These are phyloP conservation scores for Talaromyces amestolkiae DNA, from an alignment of 2,329 filamentous ascomycete species.

Conservation along the genomic window DNA sequence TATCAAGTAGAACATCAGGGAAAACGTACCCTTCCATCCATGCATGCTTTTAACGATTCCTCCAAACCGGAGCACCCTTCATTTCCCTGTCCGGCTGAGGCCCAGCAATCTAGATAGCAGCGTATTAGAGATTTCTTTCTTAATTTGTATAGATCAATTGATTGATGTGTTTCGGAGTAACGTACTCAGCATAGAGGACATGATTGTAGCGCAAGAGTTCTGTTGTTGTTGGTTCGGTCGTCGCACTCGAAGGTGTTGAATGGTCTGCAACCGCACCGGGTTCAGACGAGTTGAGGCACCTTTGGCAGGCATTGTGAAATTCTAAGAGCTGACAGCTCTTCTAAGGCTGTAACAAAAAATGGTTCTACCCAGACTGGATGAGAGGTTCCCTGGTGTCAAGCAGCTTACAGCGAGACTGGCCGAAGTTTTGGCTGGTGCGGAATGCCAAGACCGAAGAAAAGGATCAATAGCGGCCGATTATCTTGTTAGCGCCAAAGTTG, in stretches of 20 bases:
- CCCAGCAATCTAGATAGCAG: slow-evolving; percentile 44
- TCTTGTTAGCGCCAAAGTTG: background rate
- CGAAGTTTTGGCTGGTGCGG: slow-evolving; percentile 2
- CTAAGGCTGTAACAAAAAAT: background rate
- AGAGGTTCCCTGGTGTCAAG: background rate
- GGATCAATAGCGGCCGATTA: background rate
- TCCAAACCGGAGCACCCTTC: slow-evolving; percentile 61
- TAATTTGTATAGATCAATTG: background rate
- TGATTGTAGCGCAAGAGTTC: slow-evolving; percentile 65
- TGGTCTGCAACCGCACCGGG: slow-evolving; percentile 47
- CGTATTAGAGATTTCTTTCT: background rate
- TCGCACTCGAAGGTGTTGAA: slow-evolving; percentile 59
- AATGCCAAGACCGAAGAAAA: slow-evolving; percentile 18
- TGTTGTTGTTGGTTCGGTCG: slow-evolving; percentile 60
- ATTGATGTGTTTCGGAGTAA: slow-evolving; percentile 6
- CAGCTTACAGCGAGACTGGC: background rate
- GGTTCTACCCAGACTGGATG: background rate
- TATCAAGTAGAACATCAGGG: background rate
- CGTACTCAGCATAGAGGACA: slow-evolving; percentile 66
- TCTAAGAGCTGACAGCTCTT: slow-evolving; percentile 5
- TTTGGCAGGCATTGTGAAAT: slow-evolving; percentile 42
- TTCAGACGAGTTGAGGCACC: slow-evolving; percentile 45
- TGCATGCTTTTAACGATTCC: slow-evolving; percentile 63
- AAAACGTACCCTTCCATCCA: slow-evolving; percentile 72
- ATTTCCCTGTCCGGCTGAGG: slow-evolving; percentile 46